Evolutionary conservation across 805 yeast genomes (phyloP).

Genomic region (Saccharomycopsis fibuligera): DNA sequence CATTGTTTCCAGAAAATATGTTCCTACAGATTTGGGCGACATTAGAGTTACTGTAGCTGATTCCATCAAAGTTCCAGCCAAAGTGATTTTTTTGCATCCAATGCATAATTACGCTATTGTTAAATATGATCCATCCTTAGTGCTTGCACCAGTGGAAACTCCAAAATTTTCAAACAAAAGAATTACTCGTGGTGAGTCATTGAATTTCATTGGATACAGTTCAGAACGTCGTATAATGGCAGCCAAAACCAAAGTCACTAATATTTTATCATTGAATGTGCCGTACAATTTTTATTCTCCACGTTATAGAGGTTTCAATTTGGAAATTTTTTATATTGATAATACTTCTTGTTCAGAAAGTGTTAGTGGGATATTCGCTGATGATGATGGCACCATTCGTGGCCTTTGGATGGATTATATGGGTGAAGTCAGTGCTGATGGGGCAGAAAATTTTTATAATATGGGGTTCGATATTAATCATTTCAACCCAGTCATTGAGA

Average conservation of each 20-base stretch:
- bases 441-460: conserved; percentile 51
- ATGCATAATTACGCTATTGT: conserved; percentile 79
- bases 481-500: conserved; percentile 48
- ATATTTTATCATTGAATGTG: conserved; percentile 65
- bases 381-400: conserved; percentile 69
- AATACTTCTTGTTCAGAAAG: conserved; percentile 67
- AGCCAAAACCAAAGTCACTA: conserved; percentile 71
- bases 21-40: conserved; percentile 71
- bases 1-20: conserved; percentile 66
- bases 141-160: conserved; percentile 63
- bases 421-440: conserved; percentile 61
- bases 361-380: conserved; percentile 72
- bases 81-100: conserved; percentile 81
- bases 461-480: conserved; percentile 77
- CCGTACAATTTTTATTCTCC: conserved; percentile 67
- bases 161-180: conserved; percentile 55
- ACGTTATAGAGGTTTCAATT: conserved; percentile 76
- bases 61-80: conserved; percentile 71
- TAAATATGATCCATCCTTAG: conserved; percentile 71
- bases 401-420: conserved; percentile 82
- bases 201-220: conserved; percentile 77
- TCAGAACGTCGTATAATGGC: conserved; percentile 61
- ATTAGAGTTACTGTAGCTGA: conserved; percentile 78
- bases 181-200: conserved; percentile 67
- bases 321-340: conserved; percentile 73